phyloP scores from a whole-genome alignment of 1,284 basidiomycete genomes.

The Ceratobasidium sp. region DNA sequence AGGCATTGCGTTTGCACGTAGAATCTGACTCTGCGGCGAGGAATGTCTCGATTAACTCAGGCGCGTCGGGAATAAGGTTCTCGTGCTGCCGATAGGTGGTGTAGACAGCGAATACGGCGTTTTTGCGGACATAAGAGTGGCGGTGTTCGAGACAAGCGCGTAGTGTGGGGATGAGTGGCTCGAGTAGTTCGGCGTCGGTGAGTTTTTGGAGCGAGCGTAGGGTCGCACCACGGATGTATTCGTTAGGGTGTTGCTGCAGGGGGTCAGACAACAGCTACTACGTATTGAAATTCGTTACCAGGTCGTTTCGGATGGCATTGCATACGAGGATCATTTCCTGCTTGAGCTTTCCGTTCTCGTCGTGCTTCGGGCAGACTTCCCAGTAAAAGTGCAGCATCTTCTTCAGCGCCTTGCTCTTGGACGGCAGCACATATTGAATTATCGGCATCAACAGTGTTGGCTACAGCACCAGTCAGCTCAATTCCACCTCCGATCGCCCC shows the following conservation, averaged over 20 bases:
- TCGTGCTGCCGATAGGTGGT: slow-evolving; percentile 95
- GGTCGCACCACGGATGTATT: slow-evolving; percentile 98
- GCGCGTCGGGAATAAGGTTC: slow-evolving; percentile 94
- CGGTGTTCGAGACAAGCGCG: slow-evolving; percentile 96
- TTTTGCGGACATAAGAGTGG: slow-evolving; percentile 98
- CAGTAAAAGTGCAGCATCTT: slow-evolving; percentile 99
- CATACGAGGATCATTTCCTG: slow-evolving; percentile 99
- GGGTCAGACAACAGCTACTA: not conserved
- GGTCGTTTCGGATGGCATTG: slow-evolving; percentile 97
- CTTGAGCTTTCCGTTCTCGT: slow-evolving; percentile 96
- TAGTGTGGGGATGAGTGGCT: slow-evolving; percentile 93
- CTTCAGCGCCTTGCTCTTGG: slow-evolving; percentile 96
- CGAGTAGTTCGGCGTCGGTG: slow-evolving; percentile 92
- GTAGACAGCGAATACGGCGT: slow-evolving; percentile 96
- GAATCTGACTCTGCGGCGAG: slow-evolving; percentile 96
- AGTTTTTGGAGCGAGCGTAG: slow-evolving; percentile 97
- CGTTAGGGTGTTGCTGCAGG: slow-evolving; percentile 94
- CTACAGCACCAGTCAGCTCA: not conserved
- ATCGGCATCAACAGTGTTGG: slow-evolving; percentile 49
- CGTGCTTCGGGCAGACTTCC: slow-evolving; percentile 99
- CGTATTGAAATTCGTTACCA: slow-evolving; percentile 56
- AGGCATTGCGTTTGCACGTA: slow-evolving; percentile 97
- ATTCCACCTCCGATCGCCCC: slow-evolving; percentile 41
- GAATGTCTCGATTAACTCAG: slow-evolving; percentile 97
- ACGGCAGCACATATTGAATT: slow-evolving; percentile 97